Base-by-base conservation (phyloP, 352 stramenopile genomes). In the Globisporangium mamillatum region DNA sequence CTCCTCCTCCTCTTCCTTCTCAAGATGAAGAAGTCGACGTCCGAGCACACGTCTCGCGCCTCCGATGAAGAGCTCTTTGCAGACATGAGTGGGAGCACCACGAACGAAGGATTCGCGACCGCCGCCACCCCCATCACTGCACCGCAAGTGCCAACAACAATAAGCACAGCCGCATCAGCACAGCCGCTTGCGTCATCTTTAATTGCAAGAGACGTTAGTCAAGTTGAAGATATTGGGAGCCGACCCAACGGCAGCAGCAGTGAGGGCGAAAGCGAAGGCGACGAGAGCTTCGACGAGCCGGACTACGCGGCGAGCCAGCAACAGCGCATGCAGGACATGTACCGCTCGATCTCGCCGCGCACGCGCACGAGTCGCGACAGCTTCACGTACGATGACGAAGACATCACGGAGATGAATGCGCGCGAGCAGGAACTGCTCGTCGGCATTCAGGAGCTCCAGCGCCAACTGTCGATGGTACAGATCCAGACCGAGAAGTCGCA, bases 381-480 rank as follows among this genome's bases (percentile, higher is more conserved):
- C 44, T 81, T 88, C 50, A 69, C 67, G 24, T 77, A 77, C 34
- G 83, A 89, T 20, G 82, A 94, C 24, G 86, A 90, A 20, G 84
- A 92, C 41, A 59, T 79, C 12, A 74, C 80, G 62, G 83, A 92
- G 38, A 93, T 93, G 80, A 94, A 92, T 41, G 86, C 84, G 29
- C 73, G 76, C 32, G 90, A 97, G 63, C 90, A 97, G 64, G 88
- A 96, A 67, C 82, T 97, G 69, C 73, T 97, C 38, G 85, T 93
- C 27, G 96, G 91, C 67, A 97, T 97, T 71, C 91, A 97, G 52
- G 91, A 97, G 69, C 78, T 97, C 22, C 91, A 97, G 66, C 75
- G 89, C 3, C 89, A 97, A 62, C 78, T 97, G 12, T 90, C 81
- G 16, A 94, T 91, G 84, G 87, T 94, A 60, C 83, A 94, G 70